Evolutionary conservation across 768 basidiomycete genomes (phyloP).

Genomic region (Boletus fagicola): DNA sequence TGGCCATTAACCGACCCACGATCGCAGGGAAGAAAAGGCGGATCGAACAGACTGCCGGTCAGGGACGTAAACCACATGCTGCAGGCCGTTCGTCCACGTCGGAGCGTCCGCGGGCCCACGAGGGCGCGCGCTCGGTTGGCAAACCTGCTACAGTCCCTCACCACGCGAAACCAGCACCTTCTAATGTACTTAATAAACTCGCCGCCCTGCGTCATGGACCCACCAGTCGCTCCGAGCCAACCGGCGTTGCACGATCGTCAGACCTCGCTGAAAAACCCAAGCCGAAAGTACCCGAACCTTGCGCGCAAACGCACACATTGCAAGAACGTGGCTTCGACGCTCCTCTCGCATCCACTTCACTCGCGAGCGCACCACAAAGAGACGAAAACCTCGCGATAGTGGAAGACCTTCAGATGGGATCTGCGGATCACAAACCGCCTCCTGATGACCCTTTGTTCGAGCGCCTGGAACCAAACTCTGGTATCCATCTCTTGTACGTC

Average conservation of each 20-base stretch:
- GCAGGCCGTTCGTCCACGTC: conserved; percentile 8
- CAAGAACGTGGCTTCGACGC: conserved; percentile 10
- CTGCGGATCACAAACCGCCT: conserved; percentile 68
- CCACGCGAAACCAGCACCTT: conserved; percentile 43
- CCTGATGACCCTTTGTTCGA: conserved; percentile 76
- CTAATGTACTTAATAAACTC: conserved; percentile 53
- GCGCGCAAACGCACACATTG: neutral
- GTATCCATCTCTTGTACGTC: conserved; percentile 78
- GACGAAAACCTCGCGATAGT: conserved; percentile 70
- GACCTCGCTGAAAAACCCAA: conserved; percentile 22
- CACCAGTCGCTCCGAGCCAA: conserved; percentile 16
- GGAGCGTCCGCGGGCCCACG: conserved; percentile 15
- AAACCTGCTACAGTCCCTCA: conserved; percentile 3
- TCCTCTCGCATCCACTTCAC: conserved; percentile 4
- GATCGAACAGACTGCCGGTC: conserved; percentile 29
- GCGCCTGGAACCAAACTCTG: conserved; percentile 85
- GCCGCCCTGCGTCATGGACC: conserved; percentile 34
- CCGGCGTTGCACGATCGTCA: conserved; percentile 32
- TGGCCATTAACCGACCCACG: neutral
- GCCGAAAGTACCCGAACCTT: conserved; percentile 10
- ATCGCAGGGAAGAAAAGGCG: conserved; percentile 45
- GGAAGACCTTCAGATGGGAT: conserved; percentile 76
- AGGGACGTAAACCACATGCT: conserved; percentile 21
- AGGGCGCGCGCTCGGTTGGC: conserved; percentile 9
- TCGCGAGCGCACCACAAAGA: conserved; percentile 23